phyloP scores from a whole-genome alignment of 2,329 filamentous ascomycete genomes.

The Aspergillus tubingensis region DNA sequence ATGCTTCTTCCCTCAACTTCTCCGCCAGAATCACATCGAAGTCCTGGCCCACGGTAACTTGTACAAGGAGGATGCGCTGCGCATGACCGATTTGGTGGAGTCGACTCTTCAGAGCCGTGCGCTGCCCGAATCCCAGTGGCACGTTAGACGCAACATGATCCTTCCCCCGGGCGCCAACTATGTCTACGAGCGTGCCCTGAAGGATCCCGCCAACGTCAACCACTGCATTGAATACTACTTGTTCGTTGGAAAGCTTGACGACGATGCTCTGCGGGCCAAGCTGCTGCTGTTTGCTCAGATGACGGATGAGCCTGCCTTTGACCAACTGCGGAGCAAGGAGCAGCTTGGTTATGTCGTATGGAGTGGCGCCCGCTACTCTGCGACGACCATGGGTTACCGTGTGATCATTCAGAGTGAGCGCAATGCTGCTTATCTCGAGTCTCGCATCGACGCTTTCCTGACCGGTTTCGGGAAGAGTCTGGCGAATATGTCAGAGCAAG shows the following conservation, averaged over 20 bases:
- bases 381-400: slow-evolving; percentile 81
- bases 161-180: slow-evolving; percentile 80
- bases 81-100: slow-evolving; percentile 80
- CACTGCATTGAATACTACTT: slow-evolving; percentile 80
- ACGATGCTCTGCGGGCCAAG: slow-evolving; percentile 72
- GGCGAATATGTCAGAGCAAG: slow-evolving; percentile 73
- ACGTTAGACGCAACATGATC: slow-evolving; percentile 72
- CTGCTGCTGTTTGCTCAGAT: slow-evolving; percentile 83
- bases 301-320: slow-evolving; percentile 88
- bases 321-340: slow-evolving; percentile 93
- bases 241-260: slow-evolving; percentile 67
- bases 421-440: slow-evolving; percentile 78
- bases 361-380: slow-evolving; percentile 69
- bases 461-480: slow-evolving; percentile 65
- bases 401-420: slow-evolving; percentile 94
- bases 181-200: slow-evolving; percentile 76
- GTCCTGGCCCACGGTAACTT: slow-evolving; percentile 88
- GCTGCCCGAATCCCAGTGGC: slow-evolving; percentile 77
- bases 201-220: slow-evolving; percentile 86
- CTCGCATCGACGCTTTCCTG: slow-evolving; percentile 84
- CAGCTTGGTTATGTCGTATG: slow-evolving; percentile 97
- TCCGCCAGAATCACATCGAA: slow-evolving; percentile 85
- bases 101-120: slow-evolving; percentile 71
- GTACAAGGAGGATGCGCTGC: slow-evolving; percentile 88
- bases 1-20: slow-evolving; percentile 74